Conservation (phyloP, 2,329 filamentous ascomycete species). For the Botrytis hyacinthi region DNA sequence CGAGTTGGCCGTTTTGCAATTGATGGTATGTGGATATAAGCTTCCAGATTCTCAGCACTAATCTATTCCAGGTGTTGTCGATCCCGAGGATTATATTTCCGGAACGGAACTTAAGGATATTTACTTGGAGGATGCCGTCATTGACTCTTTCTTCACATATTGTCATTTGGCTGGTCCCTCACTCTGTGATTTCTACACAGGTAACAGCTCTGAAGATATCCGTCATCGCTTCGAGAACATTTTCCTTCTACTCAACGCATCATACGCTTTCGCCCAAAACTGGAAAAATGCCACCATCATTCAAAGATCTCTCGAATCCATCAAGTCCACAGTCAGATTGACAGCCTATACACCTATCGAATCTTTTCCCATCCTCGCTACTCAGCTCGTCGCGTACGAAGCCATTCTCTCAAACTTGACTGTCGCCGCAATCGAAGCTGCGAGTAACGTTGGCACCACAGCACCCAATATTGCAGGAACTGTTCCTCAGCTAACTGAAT, state of each 20-base stretch:
- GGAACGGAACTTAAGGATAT: slow-evolving; percentile 43
- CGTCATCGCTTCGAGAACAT: slow-evolving; percentile 28
- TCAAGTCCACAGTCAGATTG: not conserved
- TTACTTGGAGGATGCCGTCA: slow-evolving; percentile 28
- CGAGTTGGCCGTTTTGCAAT: slow-evolving; percentile 43
- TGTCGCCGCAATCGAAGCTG: not conserved
- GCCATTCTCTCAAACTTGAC: slow-evolving; percentile 1
- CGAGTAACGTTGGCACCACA: not conserved
- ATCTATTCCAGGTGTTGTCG: slow-evolving; percentile 22
- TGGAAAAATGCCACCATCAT: slow-evolving; percentile 28
- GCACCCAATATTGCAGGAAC: not conserved
- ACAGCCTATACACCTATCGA: slow-evolving; percentile 9
- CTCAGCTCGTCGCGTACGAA: slow-evolving; percentile 9
- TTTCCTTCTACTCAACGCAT: slow-evolving; percentile 23
- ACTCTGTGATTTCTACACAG: slow-evolving; percentile 30
- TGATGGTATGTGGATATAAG: slow-evolving; percentile 23
- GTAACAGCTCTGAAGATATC: slow-evolving; percentile 29
- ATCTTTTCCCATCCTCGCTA: not conserved
- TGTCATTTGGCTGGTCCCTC: slow-evolving; percentile 39
- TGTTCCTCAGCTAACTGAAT: not conserved
- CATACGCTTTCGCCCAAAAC: slow-evolving; percentile 22
- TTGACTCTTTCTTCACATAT: slow-evolving; percentile 32
- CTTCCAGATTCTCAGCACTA: not conserved
- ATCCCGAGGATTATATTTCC: slow-evolving; percentile 32
- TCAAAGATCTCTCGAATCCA: not conserved